Evolutionary conservation across 768 basidiomycete genomes (phyloP).

Genomic region (Lactarius quietus): DNA sequence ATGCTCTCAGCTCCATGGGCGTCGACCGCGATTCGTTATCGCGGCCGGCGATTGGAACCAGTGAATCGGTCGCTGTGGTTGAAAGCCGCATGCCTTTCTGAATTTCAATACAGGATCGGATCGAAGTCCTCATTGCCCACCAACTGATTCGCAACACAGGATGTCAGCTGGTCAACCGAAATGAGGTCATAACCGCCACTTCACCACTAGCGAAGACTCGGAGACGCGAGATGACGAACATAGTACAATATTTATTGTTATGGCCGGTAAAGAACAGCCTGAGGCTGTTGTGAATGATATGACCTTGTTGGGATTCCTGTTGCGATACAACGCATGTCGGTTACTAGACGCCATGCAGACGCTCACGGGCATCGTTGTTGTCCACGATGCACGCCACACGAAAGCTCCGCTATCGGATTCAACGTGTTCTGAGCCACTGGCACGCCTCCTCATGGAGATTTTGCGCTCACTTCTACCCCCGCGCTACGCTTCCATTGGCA

Average conservation of each 20-base stretch:
- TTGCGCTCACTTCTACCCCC: background rate
- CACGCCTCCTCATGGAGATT: background rate
- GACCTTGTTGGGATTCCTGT: no score
- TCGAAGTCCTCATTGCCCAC: background rate
- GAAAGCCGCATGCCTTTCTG: background rate
- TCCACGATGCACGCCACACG: background rate
- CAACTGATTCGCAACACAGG: background rate
- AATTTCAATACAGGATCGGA: background rate
- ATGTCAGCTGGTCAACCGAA: background rate
- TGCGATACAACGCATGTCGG: no score
- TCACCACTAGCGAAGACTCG: background rate
- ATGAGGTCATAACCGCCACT: no score
- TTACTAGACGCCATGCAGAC: no score
- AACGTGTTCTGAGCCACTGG: background rate
- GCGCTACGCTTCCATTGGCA: background rate
- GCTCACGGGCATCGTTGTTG: background rate
- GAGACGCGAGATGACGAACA: background rate
- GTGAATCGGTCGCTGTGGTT: background rate
- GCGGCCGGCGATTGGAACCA: background rate
- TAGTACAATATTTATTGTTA: background rate
- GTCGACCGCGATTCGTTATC: background rate
- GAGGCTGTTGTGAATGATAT: background rate
- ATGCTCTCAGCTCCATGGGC: background rate
- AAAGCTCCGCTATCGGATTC: background rate
- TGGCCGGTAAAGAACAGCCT: background rate